Conservation (phyloP, 208 protist species). For the Leishmania lainsoni region DNA sequence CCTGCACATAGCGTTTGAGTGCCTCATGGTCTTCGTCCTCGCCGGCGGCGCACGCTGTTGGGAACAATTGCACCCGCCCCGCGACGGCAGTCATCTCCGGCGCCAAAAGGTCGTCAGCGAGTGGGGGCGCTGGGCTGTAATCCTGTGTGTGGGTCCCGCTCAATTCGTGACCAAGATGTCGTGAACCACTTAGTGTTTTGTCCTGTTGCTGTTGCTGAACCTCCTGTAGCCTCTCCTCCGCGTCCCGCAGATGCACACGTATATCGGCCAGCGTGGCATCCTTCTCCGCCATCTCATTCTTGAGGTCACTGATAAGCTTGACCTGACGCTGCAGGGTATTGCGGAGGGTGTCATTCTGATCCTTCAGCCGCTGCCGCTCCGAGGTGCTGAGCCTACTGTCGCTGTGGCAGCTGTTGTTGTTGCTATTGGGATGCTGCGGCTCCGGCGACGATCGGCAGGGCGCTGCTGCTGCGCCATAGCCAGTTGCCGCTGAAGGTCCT, state of each 20-base stretch:
- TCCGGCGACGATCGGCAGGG: constrained; percentile 22
- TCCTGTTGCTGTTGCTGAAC: constrained; percentile 3
- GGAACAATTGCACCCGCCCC: neutral
- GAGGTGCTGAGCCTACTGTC: neutral
- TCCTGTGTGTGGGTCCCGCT: neutral
- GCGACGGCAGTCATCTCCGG: constrained; percentile 17
- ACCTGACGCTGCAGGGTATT: constrained; percentile 27
- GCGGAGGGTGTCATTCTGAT: constrained; percentile 31
- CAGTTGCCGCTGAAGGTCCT: constrained; percentile 45
- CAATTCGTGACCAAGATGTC: neutral
- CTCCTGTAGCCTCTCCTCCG: constrained; percentile 7
- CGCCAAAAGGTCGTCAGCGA: constrained; percentile 8
- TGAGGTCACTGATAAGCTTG: constrained; percentile 18
- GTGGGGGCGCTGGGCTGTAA: constrained; percentile 7
- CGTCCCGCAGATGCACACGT: neutral
- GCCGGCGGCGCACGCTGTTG: neutral
- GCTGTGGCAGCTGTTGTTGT: neutral
- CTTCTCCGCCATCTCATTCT: constrained; percentile 14
- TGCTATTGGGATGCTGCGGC: constrained; percentile 24
- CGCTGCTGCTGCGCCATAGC: constrained; percentile 7
- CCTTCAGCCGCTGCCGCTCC: constrained; percentile 32
- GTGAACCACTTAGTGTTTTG: constrained; percentile 2
- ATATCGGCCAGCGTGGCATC: constrained; percentile 4
- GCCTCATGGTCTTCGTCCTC: constrained; percentile 4
- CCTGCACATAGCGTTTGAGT: constrained; percentile 10